Percentiles rank a stretch among this genome's conserved stretches.
Conservation (phyloP, 345 rosid genomes). For the Gossypium australe region DNA sequence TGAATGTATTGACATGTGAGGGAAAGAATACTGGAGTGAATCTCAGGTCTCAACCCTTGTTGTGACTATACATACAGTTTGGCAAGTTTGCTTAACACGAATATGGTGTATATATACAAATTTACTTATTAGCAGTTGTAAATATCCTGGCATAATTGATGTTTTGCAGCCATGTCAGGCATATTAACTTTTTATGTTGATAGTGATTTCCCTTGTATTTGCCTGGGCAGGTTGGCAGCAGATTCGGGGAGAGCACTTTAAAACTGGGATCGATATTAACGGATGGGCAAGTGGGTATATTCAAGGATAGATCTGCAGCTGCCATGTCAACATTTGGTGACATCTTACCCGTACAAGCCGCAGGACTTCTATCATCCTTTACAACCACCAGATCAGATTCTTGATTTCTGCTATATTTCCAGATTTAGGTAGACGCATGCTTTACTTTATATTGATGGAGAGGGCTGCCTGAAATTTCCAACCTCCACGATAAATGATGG, state of each 20-base stretch:
- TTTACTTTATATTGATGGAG: not conserved
- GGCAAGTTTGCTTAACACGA: not conserved
- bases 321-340: constrained; percentile 97
- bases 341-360: constrained; percentile 90
- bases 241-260: constrained; percentile 94
- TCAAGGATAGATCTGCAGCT: constrained; percentile 94
- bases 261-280: constrained; percentile 90
- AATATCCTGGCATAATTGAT: not conserved
- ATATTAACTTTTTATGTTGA: constrained; percentile 4
- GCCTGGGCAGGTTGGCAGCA: constrained; percentile 77
- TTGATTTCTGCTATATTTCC: constrained; percentile 19
- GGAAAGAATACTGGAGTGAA: not conserved
- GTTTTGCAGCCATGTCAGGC: not conserved
- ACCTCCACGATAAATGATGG: not conserved
- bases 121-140: not conserved
- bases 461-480: not conserved
- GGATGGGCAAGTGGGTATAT: constrained; percentile 98
- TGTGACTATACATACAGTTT: not conserved
- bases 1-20: not conserved
- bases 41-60: not conserved
- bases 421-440: not conserved
- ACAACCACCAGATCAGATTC: constrained; percentile 62
- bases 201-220: constrained; percentile 4
- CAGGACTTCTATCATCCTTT: constrained; percentile 96
- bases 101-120: not conserved